phyloP scores from a whole-genome alignment of 2,329 filamentous ascomycete genomes.

The Grosmannia penicillata region DNA sequence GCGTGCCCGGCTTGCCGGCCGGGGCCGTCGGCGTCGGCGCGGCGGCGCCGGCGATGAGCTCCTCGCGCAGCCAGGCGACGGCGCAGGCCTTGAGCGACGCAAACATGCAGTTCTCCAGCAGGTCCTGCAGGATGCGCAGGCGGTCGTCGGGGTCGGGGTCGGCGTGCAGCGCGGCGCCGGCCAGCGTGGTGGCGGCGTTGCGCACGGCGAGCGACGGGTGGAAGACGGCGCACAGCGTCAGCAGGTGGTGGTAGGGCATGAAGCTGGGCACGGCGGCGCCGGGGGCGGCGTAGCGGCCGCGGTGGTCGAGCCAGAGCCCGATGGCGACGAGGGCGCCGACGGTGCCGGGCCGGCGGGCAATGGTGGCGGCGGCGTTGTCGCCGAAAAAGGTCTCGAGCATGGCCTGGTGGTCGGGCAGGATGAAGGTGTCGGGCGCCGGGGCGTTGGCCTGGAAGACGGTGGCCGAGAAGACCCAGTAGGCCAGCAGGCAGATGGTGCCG shows the following conservation, averaged over 20 bases:
- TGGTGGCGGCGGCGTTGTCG: slow-evolving; percentile 30
- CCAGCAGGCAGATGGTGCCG: slow-evolving; percentile 42
- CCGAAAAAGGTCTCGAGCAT: slow-evolving; percentile 39
- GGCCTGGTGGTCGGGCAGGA: slow-evolving; percentile 45
- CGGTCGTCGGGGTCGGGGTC: slow-evolving; percentile 44
- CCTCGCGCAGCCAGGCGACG: slow-evolving; percentile 48
- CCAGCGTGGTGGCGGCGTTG: slow-evolving; percentile 38
- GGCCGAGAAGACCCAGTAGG: slow-evolving; percentile 48
- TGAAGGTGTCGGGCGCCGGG: slow-evolving; percentile 34
- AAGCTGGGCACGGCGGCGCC: slow-evolving; percentile 21
- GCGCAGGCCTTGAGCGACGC: slow-evolving; percentile 47
- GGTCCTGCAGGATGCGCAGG: slow-evolving; percentile 46
- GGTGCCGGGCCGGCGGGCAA: slow-evolving; percentile 35
- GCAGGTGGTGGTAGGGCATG: slow-evolving; percentile 45
- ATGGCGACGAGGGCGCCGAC: slow-evolving; percentile 45
- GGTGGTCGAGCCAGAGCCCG: slow-evolving; percentile 42
- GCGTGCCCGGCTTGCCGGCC: not conserved
- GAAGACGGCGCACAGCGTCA: slow-evolving; percentile 42
- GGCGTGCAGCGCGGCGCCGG: slow-evolving; percentile 39
- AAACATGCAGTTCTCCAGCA: slow-evolving; percentile 51
- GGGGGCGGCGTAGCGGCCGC: slow-evolving; percentile 13
- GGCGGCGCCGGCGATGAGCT: slow-evolving; percentile 29
- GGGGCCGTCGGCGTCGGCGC: slow-evolving; percentile 13
- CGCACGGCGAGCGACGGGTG: slow-evolving; percentile 38
- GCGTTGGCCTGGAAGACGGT: slow-evolving; percentile 44